phyloP scores from a whole-genome alignment of 2,329 filamentous ascomycete species.

The Diatrype stigma region DNA sequence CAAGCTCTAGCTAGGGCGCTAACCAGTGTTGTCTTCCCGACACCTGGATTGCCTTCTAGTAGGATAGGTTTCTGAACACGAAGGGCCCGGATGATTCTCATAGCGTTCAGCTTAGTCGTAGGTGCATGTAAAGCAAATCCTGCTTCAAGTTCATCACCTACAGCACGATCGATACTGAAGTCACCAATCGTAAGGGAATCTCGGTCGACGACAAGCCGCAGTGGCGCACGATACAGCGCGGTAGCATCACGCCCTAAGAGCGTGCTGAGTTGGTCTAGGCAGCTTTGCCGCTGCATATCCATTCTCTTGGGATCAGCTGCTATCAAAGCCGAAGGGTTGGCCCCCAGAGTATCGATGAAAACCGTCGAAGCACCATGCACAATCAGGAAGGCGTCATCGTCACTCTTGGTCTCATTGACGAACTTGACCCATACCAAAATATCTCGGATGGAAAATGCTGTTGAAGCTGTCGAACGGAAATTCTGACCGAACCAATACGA shows the following conservation, averaged over 20 bases:
- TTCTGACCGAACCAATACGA: slow-evolving; percentile 86
- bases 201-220: slow-evolving; percentile 53
- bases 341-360: slow-evolving; percentile 91
- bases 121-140: slow-evolving; percentile 81
- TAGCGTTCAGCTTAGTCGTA: slow-evolving; percentile 84
- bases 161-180: slow-evolving; percentile 61
- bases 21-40: slow-evolving; percentile 94
- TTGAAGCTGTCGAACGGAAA: slow-evolving; percentile 71
- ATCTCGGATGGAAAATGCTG: slow-evolving; percentile 85
- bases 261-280: slow-evolving; percentile 66
- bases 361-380: slow-evolving; percentile 92
- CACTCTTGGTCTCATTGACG: slow-evolving; percentile 62
- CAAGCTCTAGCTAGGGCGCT: slow-evolving; percentile 76
- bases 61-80: slow-evolving; percentile 88
- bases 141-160: slow-evolving; percentile 46
- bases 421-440: slow-evolving; percentile 92
- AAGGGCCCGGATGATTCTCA: slow-evolving; percentile 84
- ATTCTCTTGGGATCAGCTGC: slow-evolving; percentile 68
- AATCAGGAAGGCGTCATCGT: slow-evolving; percentile 42
- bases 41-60: slow-evolving; percentile 94
- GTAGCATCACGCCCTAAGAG: slow-evolving; percentile 62
- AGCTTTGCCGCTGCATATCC: slow-evolving; percentile 65
- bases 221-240: slow-evolving; percentile 59
- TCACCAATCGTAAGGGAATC: slow-evolving; percentile 63
- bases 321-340: slow-evolving; percentile 86